phyloP scores from a whole-genome alignment of 805 yeast species.

The Kuraishia ogatae region DNA sequence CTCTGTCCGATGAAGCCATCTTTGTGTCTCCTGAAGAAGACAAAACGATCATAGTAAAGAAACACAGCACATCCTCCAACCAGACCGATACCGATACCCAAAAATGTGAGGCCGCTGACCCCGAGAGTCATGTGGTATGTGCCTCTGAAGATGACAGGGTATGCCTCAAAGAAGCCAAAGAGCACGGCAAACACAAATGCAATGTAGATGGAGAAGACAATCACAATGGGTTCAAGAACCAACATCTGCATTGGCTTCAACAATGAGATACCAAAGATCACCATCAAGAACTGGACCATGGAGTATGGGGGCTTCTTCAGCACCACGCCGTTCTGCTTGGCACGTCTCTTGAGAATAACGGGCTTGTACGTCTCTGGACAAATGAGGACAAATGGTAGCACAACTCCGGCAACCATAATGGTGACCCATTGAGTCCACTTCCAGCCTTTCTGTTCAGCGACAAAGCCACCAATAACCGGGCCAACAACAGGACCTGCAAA shows the following conservation, averaged over 20 bases:
- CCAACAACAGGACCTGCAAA: slow-evolving; percentile 76
- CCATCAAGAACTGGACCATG: slow-evolving; percentile 28
- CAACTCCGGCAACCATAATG: slow-evolving; percentile 55
- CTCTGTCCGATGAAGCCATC: slow-evolving; percentile 53
- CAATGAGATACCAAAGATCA: slow-evolving; percentile 40
- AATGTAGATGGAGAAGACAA: slow-evolving; percentile 58
- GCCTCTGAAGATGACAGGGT: slow-evolving; percentile 64
- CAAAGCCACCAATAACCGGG: slow-evolving; percentile 68
- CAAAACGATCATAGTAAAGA: slow-evolving; percentile 36
- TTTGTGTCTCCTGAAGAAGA: slow-evolving; percentile 46
- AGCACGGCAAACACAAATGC: slow-evolving; percentile 72
- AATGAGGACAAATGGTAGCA: slow-evolving; percentile 32
- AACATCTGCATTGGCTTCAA: slow-evolving; percentile 64
- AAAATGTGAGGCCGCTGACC: slow-evolving; percentile 58
- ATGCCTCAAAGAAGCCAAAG: slow-evolving; percentile 76
- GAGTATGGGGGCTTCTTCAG: slow-evolving; percentile 26
- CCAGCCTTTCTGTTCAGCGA: slow-evolving; percentile 55
- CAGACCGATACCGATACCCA: slow-evolving; percentile 67
- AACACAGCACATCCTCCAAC: slow-evolving; percentile 45
- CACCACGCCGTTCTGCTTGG: slow-evolving; percentile 48
- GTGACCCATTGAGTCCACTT: slow-evolving; percentile 69
- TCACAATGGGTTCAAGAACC: slow-evolving; percentile 65
- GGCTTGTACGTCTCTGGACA: slow-evolving; percentile 71
- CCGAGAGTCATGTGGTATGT: slow-evolving; percentile 52
- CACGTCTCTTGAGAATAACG: slow-evolving; percentile 51